Evolutionary conservation across 768 basidiomycete species (phyloP), one percentile per base, ranked within the genome.

Genomic region (Auricularia sp.): DNA sequence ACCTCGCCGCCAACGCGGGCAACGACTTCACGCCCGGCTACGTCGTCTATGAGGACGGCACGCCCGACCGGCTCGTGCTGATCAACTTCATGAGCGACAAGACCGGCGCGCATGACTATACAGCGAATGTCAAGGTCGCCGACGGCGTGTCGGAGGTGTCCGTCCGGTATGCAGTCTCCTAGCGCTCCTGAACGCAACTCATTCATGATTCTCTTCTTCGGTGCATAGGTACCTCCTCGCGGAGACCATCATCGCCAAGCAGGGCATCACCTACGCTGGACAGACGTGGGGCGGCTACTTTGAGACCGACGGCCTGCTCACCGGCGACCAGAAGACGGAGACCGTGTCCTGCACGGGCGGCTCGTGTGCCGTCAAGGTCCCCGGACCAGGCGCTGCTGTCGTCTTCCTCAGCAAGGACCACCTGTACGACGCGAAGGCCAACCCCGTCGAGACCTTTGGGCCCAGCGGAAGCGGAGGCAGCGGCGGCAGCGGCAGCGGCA

Each of bases 221-320:
- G 43, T 58, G 3, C 33, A 1, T 36, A 85, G 85, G 69, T 89
- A 87, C 69, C 77, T 88, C 33, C 64, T 69, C 0, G 86, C 88
- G 0, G 84, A 89, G 3, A 76, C 83, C 1, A 81, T 84, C 64
- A 86, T 83, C 69, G 78, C 76, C 62, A 42, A 42, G 39, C 39
- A 42, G 39, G 85, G 88, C 69, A 83, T 91, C 65, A 86, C 84
- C 0, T 92, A 90, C 89, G 90, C 87, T 3, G 84, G 84, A 4
- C 91, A 89, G 76, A 88, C 87, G 0, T 82, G 85, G 56, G 87
- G 86, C 6, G 79, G 78, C 51, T 76, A 77, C 29, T 86, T 87
- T 68, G 75, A 81, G 64, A 84, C 83, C 1, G 89, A 93, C 69
- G 91, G 90, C 1, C 82, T 85, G 56, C 80, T 85, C 34, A 76